Percentiles rank a stretch among this genome's conserved stretches.
These are phyloP conservation scores for Annona squamosa DNA, from an alignment of 164 flowering plant genomes.

Conservation along the genomic window DNA sequence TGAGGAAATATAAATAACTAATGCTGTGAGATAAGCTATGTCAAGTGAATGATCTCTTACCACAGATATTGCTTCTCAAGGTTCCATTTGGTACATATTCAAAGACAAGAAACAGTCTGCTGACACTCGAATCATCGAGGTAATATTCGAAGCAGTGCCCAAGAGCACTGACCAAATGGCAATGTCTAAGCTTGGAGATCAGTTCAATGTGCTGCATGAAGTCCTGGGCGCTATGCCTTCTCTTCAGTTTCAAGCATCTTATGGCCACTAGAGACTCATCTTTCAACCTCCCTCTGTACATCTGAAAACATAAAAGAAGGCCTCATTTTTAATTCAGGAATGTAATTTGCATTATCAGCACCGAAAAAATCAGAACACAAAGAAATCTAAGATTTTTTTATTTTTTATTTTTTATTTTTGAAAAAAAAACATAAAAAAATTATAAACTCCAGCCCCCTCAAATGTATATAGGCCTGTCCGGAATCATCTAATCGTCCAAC, in stretches of 20 bases:
- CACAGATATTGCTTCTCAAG: constrained; percentile 68
- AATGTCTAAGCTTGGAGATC: constrained; percentile 81
- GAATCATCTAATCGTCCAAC: too few species aligned
- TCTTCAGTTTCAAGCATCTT: constrained; percentile 78
- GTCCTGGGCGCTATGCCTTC: constrained; percentile 47
- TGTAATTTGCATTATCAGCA: neutral
- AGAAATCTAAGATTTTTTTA: neutral
- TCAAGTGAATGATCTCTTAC: constrained; percentile 26
- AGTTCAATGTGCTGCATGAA: constrained; percentile 70
- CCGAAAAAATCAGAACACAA: neutral
- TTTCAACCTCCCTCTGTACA: constrained; percentile 73
- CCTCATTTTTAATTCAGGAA: constrained; percentile 5
- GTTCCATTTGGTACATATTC: constrained; percentile 82
- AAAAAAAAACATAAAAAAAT: too few species aligned
- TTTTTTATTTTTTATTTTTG: neutral
- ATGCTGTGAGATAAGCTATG: neutral
- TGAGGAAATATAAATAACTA: neutral
- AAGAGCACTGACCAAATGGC: constrained; percentile 78
- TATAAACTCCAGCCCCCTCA: neutral
- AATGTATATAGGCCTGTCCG: too few species aligned
- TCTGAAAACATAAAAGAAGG: constrained; percentile 38
- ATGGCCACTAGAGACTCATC: constrained; percentile 70
- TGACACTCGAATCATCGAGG: constrained; percentile 87
- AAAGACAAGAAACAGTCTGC: constrained; percentile 79
- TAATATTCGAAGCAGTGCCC: constrained; percentile 95